Percentiles rank a stretch among this genome's conserved stretches.
These are phyloP conservation scores for Reutealis trisperma DNA, from an alignment of 345 rosid genomes.

Conservation along the genomic window DNA sequence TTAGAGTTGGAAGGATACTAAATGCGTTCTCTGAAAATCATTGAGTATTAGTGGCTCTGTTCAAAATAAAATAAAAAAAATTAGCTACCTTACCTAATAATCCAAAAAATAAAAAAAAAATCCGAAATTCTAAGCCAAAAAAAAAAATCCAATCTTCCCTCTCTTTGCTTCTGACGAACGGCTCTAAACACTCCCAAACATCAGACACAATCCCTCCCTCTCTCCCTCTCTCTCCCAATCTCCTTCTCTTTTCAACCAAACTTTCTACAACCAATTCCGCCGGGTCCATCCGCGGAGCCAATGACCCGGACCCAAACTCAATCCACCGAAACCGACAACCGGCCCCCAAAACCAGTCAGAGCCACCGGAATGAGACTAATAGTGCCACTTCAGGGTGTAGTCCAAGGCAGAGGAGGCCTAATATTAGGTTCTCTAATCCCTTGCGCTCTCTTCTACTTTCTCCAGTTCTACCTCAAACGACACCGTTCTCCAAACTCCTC, in stretches of 20 bases:
- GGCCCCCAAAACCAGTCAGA: slow-evolving; percentile 16
- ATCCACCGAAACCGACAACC: slow-evolving; percentile 10
- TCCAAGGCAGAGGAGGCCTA: slow-evolving; percentile 83
- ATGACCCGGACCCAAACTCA: slow-evolving; percentile 32
- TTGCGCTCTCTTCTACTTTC: slow-evolving; percentile 79
- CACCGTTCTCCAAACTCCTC: slow-evolving; percentile 42
- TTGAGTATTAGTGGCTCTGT: no score
- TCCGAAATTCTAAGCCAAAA: no score
- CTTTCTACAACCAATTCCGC: neutral
- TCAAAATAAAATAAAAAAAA: no score
- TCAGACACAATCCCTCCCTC: neutral
- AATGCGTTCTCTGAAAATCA: no score
- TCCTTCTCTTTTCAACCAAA: neutral
- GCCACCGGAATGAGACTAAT: slow-evolving; percentile 67
- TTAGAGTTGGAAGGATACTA: no score
- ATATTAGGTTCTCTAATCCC: slow-evolving; percentile 82
- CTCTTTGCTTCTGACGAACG: neutral
- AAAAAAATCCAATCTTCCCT: slow-evolving; percentile 6
- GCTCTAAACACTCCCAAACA: neutral
- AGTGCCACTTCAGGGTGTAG: slow-evolving; percentile 79
- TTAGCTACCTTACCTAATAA: neutral
- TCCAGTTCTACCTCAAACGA: slow-evolving; percentile 72
- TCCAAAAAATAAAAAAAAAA: no score
- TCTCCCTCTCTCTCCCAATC: neutral
- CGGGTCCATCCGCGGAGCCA: slow-evolving; percentile 15